phyloP scores from a whole-genome alignment of 2,329 filamentous ascomycete species.

The Clarireedia hainanense region DNA sequence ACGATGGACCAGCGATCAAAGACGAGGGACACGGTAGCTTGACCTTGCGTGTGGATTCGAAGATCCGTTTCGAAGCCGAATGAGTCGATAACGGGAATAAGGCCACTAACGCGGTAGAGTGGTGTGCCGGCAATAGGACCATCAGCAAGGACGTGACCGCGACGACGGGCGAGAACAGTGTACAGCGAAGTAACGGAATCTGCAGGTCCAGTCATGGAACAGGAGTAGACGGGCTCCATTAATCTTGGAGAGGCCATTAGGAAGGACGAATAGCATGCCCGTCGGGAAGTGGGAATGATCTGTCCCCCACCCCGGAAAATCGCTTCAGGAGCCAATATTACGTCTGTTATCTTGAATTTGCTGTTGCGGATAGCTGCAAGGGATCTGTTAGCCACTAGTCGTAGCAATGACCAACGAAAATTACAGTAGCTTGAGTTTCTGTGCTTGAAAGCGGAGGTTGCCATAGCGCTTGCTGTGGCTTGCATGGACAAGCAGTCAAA shows the following conservation, averaged over 20 bases:
- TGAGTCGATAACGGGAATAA: conserved; percentile 92
- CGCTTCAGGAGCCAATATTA: conserved; percentile 76
- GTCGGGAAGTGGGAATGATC: conserved; percentile 89
- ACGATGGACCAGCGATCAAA: conserved; percentile 97
- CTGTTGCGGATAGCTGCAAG: conserved; percentile 82
- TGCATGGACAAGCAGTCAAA: neutral
- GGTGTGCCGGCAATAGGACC: conserved; percentile 91
- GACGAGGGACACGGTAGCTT: conserved; percentile 81
- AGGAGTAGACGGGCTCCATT: conserved; percentile 94
- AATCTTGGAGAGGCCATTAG: conserved; percentile 92
- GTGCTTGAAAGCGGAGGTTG: neutral
- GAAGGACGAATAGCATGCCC: conserved; percentile 93
- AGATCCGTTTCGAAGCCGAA: conserved; percentile 98
- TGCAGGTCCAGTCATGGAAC: conserved; percentile 86
- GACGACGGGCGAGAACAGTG: conserved; percentile 78
- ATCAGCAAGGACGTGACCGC: conserved; percentile 91
- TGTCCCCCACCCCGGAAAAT: conserved; percentile 95
- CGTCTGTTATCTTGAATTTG: conserved; percentile 93
- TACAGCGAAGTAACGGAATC: conserved; percentile 85
- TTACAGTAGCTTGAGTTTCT: neutral
- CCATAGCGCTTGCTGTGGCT: conserved; percentile 1
- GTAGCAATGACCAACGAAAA: conserved; percentile 16
- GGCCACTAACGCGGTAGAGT: conserved; percentile 81
- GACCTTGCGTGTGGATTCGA: conserved; percentile 89
- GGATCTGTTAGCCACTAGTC: conserved; percentile 24